Evolutionary conservation across 148 eudicot species (phyloP), one percentile per base, ranked within the genome.

Genomic region (Heliamphora exappendiculata): DNA sequence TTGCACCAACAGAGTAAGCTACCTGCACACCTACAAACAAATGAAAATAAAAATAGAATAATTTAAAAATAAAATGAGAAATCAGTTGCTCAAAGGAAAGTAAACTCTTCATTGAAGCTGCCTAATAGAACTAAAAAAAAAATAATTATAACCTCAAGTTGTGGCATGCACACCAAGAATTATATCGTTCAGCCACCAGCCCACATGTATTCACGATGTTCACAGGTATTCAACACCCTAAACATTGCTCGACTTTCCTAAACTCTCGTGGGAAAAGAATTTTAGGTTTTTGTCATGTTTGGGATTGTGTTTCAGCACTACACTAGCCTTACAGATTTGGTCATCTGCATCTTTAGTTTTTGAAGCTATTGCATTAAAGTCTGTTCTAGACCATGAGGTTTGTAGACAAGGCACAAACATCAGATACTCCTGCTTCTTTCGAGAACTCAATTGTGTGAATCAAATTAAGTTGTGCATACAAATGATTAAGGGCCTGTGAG

Each of bases 1-100:
- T 87, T 76, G 85, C 89, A 70, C 94, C 90, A 66, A 79, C 87
- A 17, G 90, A 53, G 80, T 76, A 86, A 67, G 93, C 79, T 45
- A 79, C 72, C 37, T 79, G 77, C 34, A 81, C 82, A 78, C 91
- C 98, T 93, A 76, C 69, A 19, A 20, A 33, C n/a, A n/a, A n/a
- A n/a, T n/a, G n/a, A n/a, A 72, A 65, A 55, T 58, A 24, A 14
- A 69, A 14, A 33, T 37, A 22, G 10, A 75, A 36, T 60, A 75
- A 73, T 28, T 39, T 59, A 58, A 37, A 5, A 59, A 24, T 1
- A 7, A 39, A 20, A 7, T 5, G 8, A 19, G 29, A 58, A 41
- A 12, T 60, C 59, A 31, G 69, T 60, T 67, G 39, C 54, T 29
- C 69, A 71, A 31, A 76, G 24, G 41, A 68, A 54, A 74, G 44